Conservation (phyloP, 2,329 filamentous ascomycete species). For the Fusarium sp. region DNA sequence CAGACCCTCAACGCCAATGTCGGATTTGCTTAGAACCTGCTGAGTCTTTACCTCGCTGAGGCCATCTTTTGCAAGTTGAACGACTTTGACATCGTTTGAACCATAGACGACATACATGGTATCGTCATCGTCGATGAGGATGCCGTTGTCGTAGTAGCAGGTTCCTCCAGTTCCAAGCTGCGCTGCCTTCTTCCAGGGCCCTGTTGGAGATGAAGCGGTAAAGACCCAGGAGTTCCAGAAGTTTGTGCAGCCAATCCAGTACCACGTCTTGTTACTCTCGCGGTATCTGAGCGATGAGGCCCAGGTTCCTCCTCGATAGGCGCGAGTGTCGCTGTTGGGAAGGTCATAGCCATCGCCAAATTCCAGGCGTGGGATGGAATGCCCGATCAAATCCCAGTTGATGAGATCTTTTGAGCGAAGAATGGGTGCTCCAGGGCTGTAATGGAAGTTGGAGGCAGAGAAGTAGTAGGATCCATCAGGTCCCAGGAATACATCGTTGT, state of each 20-base stretch:
- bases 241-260: conserved; percentile 72
- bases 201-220: conserved; percentile 60
- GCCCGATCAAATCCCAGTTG: conserved; percentile 64
- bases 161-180: conserved; percentile 50
- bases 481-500: conserved; percentile 68
- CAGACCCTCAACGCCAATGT: conserved; percentile 64
- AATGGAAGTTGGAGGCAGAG: conserved; percentile 70
- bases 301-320: conserved; percentile 71
- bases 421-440: conserved; percentile 70
- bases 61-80: conserved; percentile 66
- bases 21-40: conserved; percentile 57
- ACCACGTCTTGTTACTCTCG: conserved; percentile 63
- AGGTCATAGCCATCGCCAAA: conserved; percentile 68
- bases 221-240: conserved; percentile 68
- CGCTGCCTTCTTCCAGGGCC: conserved; percentile 60
- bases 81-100: conserved; percentile 63
- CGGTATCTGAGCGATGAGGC: conserved; percentile 69
- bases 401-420: conserved; percentile 70
- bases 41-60: conserved; percentile 61
- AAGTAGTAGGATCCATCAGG: conserved; percentile 68
- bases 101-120: conserved; percentile 73
- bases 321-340: conserved; percentile 49
- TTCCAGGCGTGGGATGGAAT: conserved; percentile 61
- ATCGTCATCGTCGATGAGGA: conserved; percentile 73
- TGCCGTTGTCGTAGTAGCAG: conserved; percentile 72